Evolutionary conservation across 768 basidiomycete species (phyloP).

Genomic region (Lactarius vividus): DNA sequence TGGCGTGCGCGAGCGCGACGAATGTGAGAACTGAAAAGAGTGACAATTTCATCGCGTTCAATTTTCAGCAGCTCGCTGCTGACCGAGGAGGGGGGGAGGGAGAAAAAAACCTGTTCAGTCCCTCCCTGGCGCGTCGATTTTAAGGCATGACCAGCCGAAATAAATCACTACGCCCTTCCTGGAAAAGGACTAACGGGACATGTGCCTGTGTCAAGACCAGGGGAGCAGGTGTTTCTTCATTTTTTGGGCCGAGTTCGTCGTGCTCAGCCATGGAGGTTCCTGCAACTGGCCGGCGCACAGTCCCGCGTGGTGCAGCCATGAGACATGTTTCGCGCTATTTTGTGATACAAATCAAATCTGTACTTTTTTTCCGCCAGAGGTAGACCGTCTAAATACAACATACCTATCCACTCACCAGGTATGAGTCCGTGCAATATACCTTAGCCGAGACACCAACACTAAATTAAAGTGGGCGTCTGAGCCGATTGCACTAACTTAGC

Average conservation of each 20-base stretch:
- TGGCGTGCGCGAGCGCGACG: background rate
- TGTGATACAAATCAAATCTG: background rate
- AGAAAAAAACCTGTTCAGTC: background rate
- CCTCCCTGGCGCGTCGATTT: background rate
- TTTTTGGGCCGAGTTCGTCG: background rate
- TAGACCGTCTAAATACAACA: background rate
- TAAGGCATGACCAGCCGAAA: background rate
- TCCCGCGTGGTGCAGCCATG: background rate
- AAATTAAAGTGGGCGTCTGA: background rate
- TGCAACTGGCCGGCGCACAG: background rate
- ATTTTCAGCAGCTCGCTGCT: background rate
- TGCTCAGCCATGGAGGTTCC: background rate
- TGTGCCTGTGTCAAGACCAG: background rate
- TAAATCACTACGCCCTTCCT: background rate
- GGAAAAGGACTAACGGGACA: background rate
- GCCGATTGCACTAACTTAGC: background rate
- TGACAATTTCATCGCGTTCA: background rate
- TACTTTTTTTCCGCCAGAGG: background rate
- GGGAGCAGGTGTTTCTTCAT: background rate
- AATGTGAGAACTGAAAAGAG: slow-evolving; percentile 2
- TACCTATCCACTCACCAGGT: background rate
- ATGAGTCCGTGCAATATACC: background rate
- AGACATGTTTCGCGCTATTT: background rate
- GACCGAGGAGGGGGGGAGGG: background rate
- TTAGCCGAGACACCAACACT: background rate